phyloP scores from a whole-genome alignment of 2,329 filamentous ascomycete species.

The Aspergillus aculeatus region DNA sequence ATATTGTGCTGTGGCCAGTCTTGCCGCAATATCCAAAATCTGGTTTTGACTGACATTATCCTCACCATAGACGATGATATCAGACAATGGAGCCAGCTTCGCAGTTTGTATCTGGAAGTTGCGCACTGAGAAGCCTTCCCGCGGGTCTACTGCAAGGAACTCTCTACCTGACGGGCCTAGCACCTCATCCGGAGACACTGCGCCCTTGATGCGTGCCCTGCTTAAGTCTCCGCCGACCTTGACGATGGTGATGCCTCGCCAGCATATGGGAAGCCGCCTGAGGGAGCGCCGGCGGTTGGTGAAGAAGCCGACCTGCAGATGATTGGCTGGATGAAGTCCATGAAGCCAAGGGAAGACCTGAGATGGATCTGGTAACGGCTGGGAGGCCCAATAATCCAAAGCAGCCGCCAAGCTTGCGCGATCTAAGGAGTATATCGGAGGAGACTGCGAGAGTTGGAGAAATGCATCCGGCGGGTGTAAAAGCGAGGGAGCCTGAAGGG shows the following conservation, averaged over 20 bases:
- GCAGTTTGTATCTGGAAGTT: constrained; percentile 96
- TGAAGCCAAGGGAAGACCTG: constrained; percentile 95
- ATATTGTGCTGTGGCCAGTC: constrained; percentile 72
- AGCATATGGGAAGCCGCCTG: constrained; percentile 69
- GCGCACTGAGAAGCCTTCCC: constrained; percentile 87
- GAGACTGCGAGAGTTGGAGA: constrained; percentile 55
- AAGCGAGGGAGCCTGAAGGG: constrained; percentile 63
- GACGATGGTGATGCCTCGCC: constrained; percentile 79
- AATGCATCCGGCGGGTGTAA: constrained; percentile 72
- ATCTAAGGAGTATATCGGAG: constrained; percentile 69
- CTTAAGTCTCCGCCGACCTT: constrained; percentile 82
- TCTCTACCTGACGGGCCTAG: constrained; percentile 57
- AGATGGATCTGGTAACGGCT: constrained; percentile 80
- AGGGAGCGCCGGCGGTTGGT: constrained; percentile 70
- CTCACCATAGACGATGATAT: constrained; percentile 89
- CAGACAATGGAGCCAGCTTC: constrained; percentile 82
- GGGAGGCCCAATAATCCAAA: constrained; percentile 71
- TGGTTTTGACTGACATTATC: constrained; percentile 61
- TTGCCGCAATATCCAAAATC: constrained; percentile 62
- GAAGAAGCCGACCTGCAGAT: constrained; percentile 88
- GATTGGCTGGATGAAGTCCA: constrained; percentile 84
- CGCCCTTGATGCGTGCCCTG: constrained; percentile 76
- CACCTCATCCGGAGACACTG: constrained; percentile 78
- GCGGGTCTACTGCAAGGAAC: constrained; percentile 82
- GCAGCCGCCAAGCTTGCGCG: constrained; percentile 68